A percentile compares a stretch with the other conserved stretches of the same genome.
phyloP scores from a whole-genome alignment of 139 green algal species.

The Picochlorum sp. region DNA sequence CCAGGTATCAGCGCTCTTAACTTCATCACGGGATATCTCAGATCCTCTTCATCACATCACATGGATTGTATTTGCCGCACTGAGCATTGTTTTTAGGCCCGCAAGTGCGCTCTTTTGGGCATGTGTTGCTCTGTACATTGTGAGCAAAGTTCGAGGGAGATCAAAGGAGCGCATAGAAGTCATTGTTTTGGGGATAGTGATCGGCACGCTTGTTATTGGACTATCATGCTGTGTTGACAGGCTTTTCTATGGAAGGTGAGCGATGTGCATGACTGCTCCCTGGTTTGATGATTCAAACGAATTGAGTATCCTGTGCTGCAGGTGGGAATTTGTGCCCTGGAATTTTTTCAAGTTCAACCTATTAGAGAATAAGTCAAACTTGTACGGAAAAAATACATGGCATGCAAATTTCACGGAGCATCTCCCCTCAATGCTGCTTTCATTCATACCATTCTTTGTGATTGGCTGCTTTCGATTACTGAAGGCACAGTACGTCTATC shows the following conservation, averaged over 20 bases:
- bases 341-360: conserved; percentile 67
- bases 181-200: neutral
- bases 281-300: neutral
- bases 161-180: neutral
- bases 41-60: neutral
- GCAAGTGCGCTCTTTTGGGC: conserved; percentile 35
- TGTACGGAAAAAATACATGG: conserved; percentile 60
- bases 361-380: conserved; percentile 28
- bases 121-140: neutral
- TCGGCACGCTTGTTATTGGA: neutral
- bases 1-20: neutral
- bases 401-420: conserved; percentile 58
- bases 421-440: conserved; percentile 21
- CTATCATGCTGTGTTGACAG: neutral
- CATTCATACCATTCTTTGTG: conserved; percentile 26
- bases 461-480: neutral
- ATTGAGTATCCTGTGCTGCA: neutral
- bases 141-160: too few relatives aligned
- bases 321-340: conserved; percentile 47
- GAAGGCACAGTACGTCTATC: too few relatives aligned
- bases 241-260: neutral
- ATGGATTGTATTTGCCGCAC: conserved; percentile 26
- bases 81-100: conserved; percentile 29
- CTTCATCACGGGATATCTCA: too few relatives aligned
- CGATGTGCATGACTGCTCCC: neutral